These are phyloP conservation scores for bread wheat (Triticum aestivum) DNA, from an alignment of 176 grass and related monocot species.

Conservation along the genomic window IWGSC_CS_RefSeq_v2.1 NC_057812.1:385889678-385890177, in stretches of 20 bases:
- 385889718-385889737: constrained; percentile 84
- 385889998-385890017: background rate
- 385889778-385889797: background rate
- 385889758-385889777: background rate
- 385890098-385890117: background rate
- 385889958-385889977: constrained; percentile 16
- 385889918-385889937: constrained; percentile 17
- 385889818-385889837: constrained; percentile 26
- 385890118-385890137: background rate
- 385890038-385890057: background rate
- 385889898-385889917: background rate
- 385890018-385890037: constrained; percentile 19
- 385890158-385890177: constrained; percentile 8
- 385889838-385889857: constrained; percentile 56
- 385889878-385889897: constrained; percentile 37
- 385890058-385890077: constrained; percentile 19
- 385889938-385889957: background rate
- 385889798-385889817: background rate
- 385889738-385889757: constrained; percentile 78
- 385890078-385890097: background rate
- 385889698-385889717: constrained; percentile 85
- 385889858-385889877: constrained; percentile 39
- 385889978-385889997: background rate
- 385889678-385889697: constrained; percentile 74
- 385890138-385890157: constrained; percentile 25